These are phyloP conservation scores for Rhinocladiella similis DNA, from an alignment of 2,329 filamentous ascomycete species.

Conservation along the genomic window DNA sequence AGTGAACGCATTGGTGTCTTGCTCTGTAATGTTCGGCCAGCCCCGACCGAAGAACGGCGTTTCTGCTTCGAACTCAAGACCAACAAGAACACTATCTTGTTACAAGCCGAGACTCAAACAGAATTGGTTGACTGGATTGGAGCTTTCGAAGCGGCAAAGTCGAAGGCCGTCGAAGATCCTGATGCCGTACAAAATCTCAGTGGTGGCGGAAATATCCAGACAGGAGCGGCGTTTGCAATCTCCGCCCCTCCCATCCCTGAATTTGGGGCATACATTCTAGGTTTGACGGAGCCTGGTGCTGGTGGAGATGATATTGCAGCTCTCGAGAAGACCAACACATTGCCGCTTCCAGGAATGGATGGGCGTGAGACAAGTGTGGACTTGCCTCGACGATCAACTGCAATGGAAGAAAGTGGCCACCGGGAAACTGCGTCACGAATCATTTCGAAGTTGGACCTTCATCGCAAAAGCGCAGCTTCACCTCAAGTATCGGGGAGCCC, in stretches of 20 bases:
- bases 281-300: conserved; percentile 57
- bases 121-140: conserved; percentile 95
- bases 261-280: conserved; percentile 77
- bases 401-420: conserved; percentile 68
- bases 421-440: conserved; percentile 83
- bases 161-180: conserved; percentile 79
- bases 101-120: conserved; percentile 89
- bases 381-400: conserved; percentile 56
- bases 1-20: conserved; percentile 95
- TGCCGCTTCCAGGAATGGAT: conserved; percentile 66
- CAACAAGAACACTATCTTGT: conserved; percentile 82
- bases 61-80: conserved; percentile 99
- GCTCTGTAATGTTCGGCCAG: conserved; percentile 87
- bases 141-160: conserved; percentile 91
- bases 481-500: conserved; percentile 44
- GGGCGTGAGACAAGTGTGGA: conserved; percentile 72
- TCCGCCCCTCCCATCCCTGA: conserved; percentile 84
- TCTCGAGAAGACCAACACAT: conserved; percentile 63
- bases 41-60: conserved; percentile 85
- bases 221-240: conserved; percentile 83
- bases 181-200: conserved; percentile 53
- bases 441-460: conserved; percentile 88
- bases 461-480: conserved; percentile 70
- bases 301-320: conserved; percentile 51
- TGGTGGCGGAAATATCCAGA: conserved; percentile 46